These are phyloP conservation scores for Penicillium palitans DNA, from an alignment of 2,329 filamentous ascomycete species.

Conservation along the genomic window DNA sequence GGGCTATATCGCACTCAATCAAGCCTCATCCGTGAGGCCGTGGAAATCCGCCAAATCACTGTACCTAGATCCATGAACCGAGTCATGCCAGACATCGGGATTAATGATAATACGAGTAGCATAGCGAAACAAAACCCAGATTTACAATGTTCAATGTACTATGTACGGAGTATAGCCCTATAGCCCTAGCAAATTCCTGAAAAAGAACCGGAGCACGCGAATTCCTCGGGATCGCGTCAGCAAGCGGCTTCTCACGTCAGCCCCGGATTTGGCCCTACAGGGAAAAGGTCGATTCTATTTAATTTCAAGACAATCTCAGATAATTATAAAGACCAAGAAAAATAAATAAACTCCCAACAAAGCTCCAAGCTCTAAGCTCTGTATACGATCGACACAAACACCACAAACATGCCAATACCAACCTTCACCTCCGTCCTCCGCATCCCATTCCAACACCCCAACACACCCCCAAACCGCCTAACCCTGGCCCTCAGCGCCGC, in stretches of 20 bases:
- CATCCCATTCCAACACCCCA: conserved; percentile 13
- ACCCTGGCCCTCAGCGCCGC: conserved; percentile 20
- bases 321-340: not conserved
- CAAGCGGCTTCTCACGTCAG: conserved; percentile 13
- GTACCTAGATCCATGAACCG: not conserved
- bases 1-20: not conserved
- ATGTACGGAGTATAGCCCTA: not conserved
- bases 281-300: not conserved
- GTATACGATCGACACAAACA: not conserved
- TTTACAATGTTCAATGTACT: not conserved
- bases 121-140: not conserved
- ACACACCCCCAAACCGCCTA: conserved; percentile 12
- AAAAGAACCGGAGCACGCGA: not conserved
- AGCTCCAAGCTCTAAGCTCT: not conserved
- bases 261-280: not conserved
- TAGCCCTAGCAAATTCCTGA: not conserved
- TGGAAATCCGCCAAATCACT: not conserved
- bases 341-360: not conserved
- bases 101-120: conserved; percentile 14
- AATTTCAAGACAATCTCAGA: not conserved
- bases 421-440: conserved; percentile 6
- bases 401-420: conserved; percentile 3
- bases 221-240: conserved; percentile 8
- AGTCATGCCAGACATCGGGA: not conserved
- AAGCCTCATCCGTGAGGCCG: not conserved